These are phyloP conservation scores for Bruguiera sexangula DNA, from an alignment of 345 rosid species.

Conservation along the genomic window DNA sequence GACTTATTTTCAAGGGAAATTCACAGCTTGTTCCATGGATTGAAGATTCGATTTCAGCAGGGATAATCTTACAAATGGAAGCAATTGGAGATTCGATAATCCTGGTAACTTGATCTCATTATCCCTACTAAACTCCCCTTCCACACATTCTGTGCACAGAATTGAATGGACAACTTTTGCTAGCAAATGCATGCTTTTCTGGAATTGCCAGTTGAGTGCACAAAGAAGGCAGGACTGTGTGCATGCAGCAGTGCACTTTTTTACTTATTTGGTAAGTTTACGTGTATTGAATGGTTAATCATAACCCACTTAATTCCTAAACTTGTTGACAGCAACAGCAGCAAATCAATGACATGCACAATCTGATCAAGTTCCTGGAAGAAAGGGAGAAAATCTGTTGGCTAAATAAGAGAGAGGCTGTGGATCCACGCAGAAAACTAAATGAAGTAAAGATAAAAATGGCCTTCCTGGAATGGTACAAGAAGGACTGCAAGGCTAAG, in stretches of 20 bases:
- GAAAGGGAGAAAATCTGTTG: slow-evolving; percentile 15
- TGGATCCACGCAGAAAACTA: slow-evolving; percentile 33
- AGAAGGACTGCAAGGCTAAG: slow-evolving; percentile 34
- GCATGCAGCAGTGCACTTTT: too few species aligned
- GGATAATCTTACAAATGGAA: slow-evolving; percentile 27
- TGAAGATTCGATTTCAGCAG: slow-evolving; percentile 15
- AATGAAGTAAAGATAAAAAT: slow-evolving; percentile 38
- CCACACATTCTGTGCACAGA: background rate
- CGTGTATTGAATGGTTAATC: background rate
- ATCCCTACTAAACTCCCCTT: background rate
- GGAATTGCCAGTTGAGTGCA: background rate
- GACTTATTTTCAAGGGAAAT: slow-evolving; percentile 17
- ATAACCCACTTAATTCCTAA: background rate
- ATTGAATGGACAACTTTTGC: background rate
- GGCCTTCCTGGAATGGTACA: slow-evolving; percentile 58
- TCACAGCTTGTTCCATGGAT: background rate
- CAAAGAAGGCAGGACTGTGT: background rate
- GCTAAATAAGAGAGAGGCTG: slow-evolving; percentile 13
- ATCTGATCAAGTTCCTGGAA: slow-evolving; percentile 24
- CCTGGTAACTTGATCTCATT: slow-evolving; percentile 25
- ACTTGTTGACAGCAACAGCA: slow-evolving; percentile 26
- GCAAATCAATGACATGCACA: background rate
- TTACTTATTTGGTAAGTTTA: too few species aligned
- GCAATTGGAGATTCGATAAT: slow-evolving; percentile 28
- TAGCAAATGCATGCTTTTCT: background rate